Percentiles rank a stretch among this genome's conserved stretches.
Evolutionary conservation across 805 yeast genomes (phyloP).

Genomic region (Candida khao-thaluensis): DNA sequence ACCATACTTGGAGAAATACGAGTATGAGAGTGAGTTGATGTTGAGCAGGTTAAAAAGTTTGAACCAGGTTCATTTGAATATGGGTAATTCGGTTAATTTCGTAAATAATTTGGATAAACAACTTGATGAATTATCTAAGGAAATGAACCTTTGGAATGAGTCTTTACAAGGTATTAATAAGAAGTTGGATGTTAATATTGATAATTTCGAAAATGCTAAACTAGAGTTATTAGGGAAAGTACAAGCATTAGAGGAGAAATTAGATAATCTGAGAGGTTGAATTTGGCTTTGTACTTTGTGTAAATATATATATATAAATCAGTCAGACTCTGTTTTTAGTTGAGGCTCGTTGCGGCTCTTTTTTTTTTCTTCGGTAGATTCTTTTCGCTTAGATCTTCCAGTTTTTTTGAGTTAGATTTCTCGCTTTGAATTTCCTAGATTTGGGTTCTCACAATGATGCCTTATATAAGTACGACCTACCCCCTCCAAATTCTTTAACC

Average conservation of each 20-base stretch:
- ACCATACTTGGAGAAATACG: conserved; percentile 25
- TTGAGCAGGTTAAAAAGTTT: conserved; percentile 30
- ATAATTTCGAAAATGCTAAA: conserved; percentile 23
- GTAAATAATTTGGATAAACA: conserved; percentile 27
- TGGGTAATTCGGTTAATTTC: conserved; percentile 27
- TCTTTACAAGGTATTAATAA: conserved; percentile 21
- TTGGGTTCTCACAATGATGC: neutral
- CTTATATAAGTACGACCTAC: conserved; percentile 2
- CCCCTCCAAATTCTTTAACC: neutral
- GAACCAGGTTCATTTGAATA: conserved; percentile 31
- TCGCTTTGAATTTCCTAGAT: neutral
- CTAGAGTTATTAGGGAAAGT: too few species aligned
- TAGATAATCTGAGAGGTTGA: too few species aligned
- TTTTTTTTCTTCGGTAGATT: too few species aligned
- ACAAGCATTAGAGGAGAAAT: conserved; percentile 15
- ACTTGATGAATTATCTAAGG: conserved; percentile 24
- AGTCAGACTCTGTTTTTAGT: too few species aligned
- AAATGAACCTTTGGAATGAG: conserved; percentile 31
- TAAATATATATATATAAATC: too few species aligned
- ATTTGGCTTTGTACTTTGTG: too few species aligned
- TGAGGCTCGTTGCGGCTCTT: too few species aligned
- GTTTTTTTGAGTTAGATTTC: too few species aligned
- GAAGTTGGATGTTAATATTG: conserved; percentile 24
- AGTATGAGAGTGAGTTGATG: conserved; percentile 24
- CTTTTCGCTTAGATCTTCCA: neutral